Evolutionary conservation across 441 rosid species (phyloP).

Genomic region (Metrosideros polymorpha): DNA sequence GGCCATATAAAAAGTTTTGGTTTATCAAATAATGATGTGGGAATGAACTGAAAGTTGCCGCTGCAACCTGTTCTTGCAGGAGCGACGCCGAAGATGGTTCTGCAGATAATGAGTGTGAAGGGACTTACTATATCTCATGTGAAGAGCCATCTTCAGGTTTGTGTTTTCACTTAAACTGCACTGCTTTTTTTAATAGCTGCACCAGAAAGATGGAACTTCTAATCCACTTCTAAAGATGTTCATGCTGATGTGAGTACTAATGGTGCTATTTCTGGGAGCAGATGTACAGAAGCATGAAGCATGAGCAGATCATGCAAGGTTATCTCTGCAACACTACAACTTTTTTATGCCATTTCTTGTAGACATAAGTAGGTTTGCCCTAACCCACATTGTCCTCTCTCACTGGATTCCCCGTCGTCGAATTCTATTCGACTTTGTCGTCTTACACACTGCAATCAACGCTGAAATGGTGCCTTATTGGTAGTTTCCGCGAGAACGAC

Average conservation of each 20-base stretch:
- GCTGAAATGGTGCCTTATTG: neutral
- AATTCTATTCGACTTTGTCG: neutral
- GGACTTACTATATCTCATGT: constrained; percentile 62
- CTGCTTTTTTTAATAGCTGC: neutral
- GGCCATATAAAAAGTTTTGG: neutral
- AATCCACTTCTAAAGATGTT: neutral
- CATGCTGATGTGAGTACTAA: neutral
- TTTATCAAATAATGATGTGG: neutral
- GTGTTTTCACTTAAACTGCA: neutral
- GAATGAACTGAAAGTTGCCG: neutral
- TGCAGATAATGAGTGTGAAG: constrained; percentile 47
- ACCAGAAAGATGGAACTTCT: neutral
- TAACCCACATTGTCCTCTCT: neutral
- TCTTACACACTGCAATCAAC: neutral
- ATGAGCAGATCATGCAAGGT: constrained; percentile 76
- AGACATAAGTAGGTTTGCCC: neutral
- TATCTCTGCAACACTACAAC: neutral
- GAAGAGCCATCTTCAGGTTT: constrained; percentile 71
- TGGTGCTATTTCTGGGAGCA: constrained; percentile 1
- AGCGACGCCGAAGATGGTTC: constrained; percentile 64
- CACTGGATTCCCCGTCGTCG: neutral
- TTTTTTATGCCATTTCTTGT: neutral
- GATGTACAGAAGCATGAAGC: constrained; percentile 80
- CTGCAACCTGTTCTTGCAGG: constrained; percentile 8
- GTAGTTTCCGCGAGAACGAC: neutral